Conservation (phyloP, 306 rosid species). For the Quercus alba region DNA sequence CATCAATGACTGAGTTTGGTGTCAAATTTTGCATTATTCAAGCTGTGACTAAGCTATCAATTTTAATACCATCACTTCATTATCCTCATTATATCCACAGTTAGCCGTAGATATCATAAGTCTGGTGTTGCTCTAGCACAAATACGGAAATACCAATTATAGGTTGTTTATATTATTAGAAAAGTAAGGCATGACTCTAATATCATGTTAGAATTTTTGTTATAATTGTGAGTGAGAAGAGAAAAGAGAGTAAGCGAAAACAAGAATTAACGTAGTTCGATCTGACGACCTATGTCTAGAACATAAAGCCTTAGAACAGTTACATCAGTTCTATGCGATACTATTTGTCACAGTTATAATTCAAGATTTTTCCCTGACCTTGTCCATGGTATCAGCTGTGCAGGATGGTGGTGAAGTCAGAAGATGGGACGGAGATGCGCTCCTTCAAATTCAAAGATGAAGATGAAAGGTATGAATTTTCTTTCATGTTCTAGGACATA, state of each 20-base stretch:
- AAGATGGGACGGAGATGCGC: slow-evolving; percentile 72
- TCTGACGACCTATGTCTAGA: too few species aligned
- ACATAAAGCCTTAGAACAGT: too few species aligned
- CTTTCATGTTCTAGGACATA: background rate
- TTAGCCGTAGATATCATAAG: background rate
- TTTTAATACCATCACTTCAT: too few species aligned
- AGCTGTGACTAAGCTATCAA: background rate
- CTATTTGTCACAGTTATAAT: background rate
- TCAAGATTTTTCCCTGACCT: slow-evolving; percentile 26
- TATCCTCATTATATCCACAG: too few species aligned
- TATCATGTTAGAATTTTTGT: too few species aligned
- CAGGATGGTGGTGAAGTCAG: slow-evolving; percentile 86
- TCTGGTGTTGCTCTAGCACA: background rate
- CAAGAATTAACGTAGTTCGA: too few species aligned
- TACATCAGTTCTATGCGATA: too few species aligned
- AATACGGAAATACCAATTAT: background rate
- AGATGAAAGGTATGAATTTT: slow-evolving; percentile 53
- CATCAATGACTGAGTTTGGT: background rate
- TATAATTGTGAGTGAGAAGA: too few species aligned
- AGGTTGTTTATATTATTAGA: background rate
- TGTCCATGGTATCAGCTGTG: slow-evolving; percentile 60
- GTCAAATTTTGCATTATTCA: too few species aligned
- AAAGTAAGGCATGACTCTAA: too few species aligned
- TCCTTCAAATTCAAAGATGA: slow-evolving; percentile 79
- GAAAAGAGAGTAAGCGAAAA: too few species aligned